phyloP scores from a whole-genome alignment of 1,139 yeast genomes.

The Insectozyma bohioensis region DNA sequence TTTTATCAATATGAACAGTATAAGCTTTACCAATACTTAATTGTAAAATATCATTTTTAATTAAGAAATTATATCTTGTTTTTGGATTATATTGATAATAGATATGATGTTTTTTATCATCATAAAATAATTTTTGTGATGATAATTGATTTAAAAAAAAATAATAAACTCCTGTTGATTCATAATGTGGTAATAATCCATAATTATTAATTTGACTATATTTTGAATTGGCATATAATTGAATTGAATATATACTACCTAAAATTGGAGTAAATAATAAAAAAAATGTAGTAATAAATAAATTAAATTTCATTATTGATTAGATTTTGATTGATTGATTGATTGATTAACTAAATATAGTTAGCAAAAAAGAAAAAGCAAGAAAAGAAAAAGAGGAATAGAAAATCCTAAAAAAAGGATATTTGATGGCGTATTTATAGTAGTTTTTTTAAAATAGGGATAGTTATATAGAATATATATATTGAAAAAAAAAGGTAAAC shows the following conservation, averaged over 20 bases:
- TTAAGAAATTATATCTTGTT: constrained; percentile 3
- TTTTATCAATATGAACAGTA: constrained; percentile 16
- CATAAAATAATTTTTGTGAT: constrained; percentile 2
- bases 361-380: background rate
- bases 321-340: no score
- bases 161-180: constrained; percentile 1
- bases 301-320: background rate
- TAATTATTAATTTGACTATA: constrained; percentile 1
- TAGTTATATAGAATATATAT: background rate
- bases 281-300: background rate
- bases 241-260: constrained; percentile 2
- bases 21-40: constrained; percentile 16
- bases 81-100: constrained; percentile 3
- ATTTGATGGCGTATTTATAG: constrained; percentile 3
- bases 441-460: background rate
- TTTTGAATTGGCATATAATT: constrained; percentile 7
- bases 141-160: constrained; percentile 2
- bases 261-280: constrained; percentile 3
- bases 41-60: constrained; percentile 8
- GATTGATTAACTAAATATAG: no score
- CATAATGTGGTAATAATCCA: background rate
- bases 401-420: background rate
- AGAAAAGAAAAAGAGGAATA: background rate
- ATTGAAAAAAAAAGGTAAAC: no score
- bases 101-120: constrained; percentile 11